Conservation (phyloP, 805 yeast genomes). For the Ascoidea tarda region DNA sequence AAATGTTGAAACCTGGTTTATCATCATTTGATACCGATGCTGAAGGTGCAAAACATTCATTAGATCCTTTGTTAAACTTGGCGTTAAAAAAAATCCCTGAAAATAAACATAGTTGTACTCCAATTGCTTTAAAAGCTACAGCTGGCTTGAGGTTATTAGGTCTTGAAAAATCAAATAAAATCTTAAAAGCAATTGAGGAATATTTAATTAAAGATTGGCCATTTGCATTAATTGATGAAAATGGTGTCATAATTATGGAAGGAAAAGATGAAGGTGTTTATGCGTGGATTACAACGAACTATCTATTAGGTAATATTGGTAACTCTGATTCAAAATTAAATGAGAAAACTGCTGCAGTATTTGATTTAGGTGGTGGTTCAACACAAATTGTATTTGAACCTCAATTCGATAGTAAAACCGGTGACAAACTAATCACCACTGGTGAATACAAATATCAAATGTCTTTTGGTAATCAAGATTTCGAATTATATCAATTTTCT, state of each 20-base stretch:
- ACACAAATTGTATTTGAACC: constrained; percentile 99
- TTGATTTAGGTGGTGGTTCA: constrained; percentile 97
- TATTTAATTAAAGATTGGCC: constrained; percentile 77
- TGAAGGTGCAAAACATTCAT: constrained; percentile 75
- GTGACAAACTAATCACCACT: too few species aligned
- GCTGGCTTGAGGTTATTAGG: constrained; percentile 91
- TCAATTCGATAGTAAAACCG: constrained; percentile 46
- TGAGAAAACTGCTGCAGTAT: constrained; percentile 84
- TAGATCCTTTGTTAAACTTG: constrained; percentile 64
- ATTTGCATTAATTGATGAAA: constrained; percentile 77
- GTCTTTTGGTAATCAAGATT: constrained; percentile 69
- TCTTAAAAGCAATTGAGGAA: constrained; percentile 59
- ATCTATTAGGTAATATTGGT: constrained; percentile 87
- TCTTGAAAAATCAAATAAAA: constrained; percentile 51
- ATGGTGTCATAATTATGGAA: constrained; percentile 87
- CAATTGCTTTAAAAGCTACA: constrained; percentile 94
- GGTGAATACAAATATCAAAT: constrained; percentile 83
- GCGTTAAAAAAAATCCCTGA: constrained; percentile 74
- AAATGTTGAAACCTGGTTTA: constrained; percentile 87
- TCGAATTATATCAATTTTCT: constrained; percentile 79
- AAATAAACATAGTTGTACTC: constrained; percentile 65
- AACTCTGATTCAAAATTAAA: constrained; percentile 9
- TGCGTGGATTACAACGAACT: constrained; percentile 97
- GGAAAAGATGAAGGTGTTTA: constrained; percentile 97
- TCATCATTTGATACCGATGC: constrained; percentile 75